phyloP scores from a whole-genome alignment of 257 asterid genomes.

The Coffea canephora region DNA sequence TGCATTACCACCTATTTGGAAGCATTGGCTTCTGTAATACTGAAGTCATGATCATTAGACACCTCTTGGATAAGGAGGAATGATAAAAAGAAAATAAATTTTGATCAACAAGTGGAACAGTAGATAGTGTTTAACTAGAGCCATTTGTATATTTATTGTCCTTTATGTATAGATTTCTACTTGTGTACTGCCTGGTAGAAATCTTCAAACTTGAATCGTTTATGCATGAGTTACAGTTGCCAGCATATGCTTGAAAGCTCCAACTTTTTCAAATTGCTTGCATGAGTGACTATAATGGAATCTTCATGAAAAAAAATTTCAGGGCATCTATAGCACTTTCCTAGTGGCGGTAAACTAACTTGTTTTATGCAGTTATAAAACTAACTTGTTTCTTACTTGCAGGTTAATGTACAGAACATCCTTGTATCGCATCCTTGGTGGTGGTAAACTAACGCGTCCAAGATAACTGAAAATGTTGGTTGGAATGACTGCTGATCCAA shows the following conservation, averaged over 20 bases:
- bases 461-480: constrained; percentile 3
- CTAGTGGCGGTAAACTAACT: background rate
- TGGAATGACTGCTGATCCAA: background rate
- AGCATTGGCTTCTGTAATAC: background rate
- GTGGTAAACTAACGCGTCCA: background rate
- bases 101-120: background rate
- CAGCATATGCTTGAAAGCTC: background rate
- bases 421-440: background rate
- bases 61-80: background rate
- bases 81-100: background rate
- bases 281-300: background rate
- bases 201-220: background rate
- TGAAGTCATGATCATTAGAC: background rate
- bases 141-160: background rate
- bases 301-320: background rate
- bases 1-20: background rate
- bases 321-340: background rate
- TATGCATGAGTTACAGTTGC: background rate
- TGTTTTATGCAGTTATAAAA: background rate
- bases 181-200: background rate
- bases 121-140: background rate
- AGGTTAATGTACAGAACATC: background rate
- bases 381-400: background rate
- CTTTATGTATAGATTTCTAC: background rate
- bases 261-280: background rate